Evolutionary conservation across 192 early-diverging fungal species (phyloP).

Genomic region (Spizellomyces sp.): DNA sequence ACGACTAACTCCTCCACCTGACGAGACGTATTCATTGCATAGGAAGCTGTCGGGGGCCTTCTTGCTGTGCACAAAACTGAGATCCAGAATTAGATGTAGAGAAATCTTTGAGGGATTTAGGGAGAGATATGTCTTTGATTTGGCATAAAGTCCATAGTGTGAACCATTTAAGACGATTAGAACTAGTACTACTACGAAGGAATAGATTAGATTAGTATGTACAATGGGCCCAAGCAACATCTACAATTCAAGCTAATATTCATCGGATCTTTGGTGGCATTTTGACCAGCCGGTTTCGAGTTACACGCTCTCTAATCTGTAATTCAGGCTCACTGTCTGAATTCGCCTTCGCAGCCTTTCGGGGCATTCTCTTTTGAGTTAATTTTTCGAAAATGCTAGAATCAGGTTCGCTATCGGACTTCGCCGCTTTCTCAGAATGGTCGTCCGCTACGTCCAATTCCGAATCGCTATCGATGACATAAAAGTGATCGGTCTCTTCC

Average conservation of each 20-base stretch:
- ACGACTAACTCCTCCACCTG: conserved; percentile 94
- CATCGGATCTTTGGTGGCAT: no score
- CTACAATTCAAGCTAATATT: no score
- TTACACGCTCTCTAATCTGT: no score
- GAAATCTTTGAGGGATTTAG: conserved; percentile 33
- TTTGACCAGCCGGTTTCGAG: no score
- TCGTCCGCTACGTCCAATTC: neutral
- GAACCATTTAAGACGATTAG: no score
- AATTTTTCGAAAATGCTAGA: neutral
- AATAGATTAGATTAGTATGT: no score
- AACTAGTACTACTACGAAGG: no score
- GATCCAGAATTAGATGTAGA: conserved; percentile 55
- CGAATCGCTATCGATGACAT: neutral
- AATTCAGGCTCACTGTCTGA: no score
- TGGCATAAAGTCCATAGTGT: no score
- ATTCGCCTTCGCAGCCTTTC: neutral
- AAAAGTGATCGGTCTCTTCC: neutral
- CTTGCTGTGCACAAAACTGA: conserved; percentile 84
- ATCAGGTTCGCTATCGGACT: neutral
- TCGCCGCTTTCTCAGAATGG: neutral
- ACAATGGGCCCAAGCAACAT: no score
- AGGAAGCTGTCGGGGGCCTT: conserved; percentile 92
- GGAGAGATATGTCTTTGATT: neutral
- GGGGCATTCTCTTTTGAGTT: neutral
- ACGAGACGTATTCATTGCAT: conserved; percentile 95